Percentiles rank a stretch among this genome's conserved stretches.
phyloP scores from a whole-genome alignment of 2,329 filamentous ascomycete species.

The Tympanopsis confertula region DNA sequence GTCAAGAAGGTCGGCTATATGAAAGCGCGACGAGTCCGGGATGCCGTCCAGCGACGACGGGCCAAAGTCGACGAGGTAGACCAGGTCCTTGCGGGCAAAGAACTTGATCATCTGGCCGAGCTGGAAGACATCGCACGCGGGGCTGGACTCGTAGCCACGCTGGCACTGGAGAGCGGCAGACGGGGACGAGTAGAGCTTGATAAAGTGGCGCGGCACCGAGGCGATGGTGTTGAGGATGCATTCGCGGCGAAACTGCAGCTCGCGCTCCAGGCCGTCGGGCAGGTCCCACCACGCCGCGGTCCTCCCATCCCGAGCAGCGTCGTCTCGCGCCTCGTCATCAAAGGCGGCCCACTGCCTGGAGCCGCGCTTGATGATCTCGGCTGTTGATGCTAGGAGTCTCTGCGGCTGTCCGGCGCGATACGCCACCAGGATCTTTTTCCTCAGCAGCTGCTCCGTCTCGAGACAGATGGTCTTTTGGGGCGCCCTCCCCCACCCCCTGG shows the following conservation, averaged over 20 bases:
- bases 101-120: slow-evolving; percentile 69
- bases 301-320: slow-evolving; percentile 18
- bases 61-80: slow-evolving; percentile 46
- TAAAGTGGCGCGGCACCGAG: slow-evolving; percentile 58
- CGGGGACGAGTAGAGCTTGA: slow-evolving; percentile 54
- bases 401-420: slow-evolving; percentile 51
- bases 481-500: slow-evolving; percentile 21
- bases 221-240: slow-evolving; percentile 59
- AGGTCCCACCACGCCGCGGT: slow-evolving; percentile 61
- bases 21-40: slow-evolving; percentile 40
- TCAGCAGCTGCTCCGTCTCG: slow-evolving; percentile 50
- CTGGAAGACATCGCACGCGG: slow-evolving; percentile 67
- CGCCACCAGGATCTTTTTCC: slow-evolving; percentile 59
- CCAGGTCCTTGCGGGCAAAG: slow-evolving; percentile 45
- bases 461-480: slow-evolving; percentile 17
- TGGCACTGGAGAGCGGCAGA: slow-evolving; percentile 53
- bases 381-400: slow-evolving; percentile 48
- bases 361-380: slow-evolving; percentile 55
- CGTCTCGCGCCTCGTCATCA: slow-evolving; percentile 16
- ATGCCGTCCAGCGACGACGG: slow-evolving; percentile 30
- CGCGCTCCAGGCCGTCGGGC: slow-evolving; percentile 59
- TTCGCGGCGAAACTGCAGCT: slow-evolving; percentile 53
- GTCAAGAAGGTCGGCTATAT: slow-evolving; percentile 47
- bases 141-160: slow-evolving; percentile 62
- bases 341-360: slow-evolving; percentile 41